A percentile compares a stretch with the other conserved stretches of the same genome.
phyloP scores from a whole-genome alignment of 331 rosid genomes.

The Malus hybrid region DNA sequence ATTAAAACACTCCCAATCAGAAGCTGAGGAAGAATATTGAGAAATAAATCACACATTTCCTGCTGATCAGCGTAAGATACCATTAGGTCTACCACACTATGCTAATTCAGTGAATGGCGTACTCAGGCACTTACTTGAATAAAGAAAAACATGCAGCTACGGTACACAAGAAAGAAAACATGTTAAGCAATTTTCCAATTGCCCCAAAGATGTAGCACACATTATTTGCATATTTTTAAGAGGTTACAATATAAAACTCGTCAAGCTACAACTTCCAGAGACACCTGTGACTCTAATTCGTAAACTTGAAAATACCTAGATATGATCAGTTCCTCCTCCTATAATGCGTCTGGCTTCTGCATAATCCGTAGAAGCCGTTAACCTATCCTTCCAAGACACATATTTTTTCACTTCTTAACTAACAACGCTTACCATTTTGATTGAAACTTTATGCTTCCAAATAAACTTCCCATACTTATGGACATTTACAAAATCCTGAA shows the following conservation, averaged over 20 bases:
- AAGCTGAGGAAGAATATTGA: not conserved
- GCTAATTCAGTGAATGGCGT: not conserved
- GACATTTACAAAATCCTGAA: not conserved
- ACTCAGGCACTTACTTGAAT: not conserved
- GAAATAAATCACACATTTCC: not conserved
- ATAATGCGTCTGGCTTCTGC: too few species aligned
- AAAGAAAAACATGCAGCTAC: not conserved
- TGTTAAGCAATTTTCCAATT: too few species aligned
- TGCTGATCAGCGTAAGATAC: not conserved
- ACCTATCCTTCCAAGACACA: too few species aligned
- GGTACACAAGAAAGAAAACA: not conserved
- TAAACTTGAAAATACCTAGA: too few species aligned
- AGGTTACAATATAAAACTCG: not conserved
- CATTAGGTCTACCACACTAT: not conserved
- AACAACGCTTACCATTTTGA: not conserved
- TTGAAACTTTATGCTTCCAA: not conserved
- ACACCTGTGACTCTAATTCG: not conserved
- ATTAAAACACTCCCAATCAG: not conserved
- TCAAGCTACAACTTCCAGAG: not conserved
- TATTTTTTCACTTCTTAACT: not conserved
- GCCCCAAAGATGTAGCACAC: too few species aligned
- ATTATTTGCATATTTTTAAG: not conserved
- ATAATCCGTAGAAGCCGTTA: too few species aligned
- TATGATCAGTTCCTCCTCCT: too few species aligned
- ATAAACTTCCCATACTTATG: not conserved